phyloP scores from a whole-genome alignment of 2,329 filamentous ascomycete species.

The Colletotrichum sp. region DNA sequence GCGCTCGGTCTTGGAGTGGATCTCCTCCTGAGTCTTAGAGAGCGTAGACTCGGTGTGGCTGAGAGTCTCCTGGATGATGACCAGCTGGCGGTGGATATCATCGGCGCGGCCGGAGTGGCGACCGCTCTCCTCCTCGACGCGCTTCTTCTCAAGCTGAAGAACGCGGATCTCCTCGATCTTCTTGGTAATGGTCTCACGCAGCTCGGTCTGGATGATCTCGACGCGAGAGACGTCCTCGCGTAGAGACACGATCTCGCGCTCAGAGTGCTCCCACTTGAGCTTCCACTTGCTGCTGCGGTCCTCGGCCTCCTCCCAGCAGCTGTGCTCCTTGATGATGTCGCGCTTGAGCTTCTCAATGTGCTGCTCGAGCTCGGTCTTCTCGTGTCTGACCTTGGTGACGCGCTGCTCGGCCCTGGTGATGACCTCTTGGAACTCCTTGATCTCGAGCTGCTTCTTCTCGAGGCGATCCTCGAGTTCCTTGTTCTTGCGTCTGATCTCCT shows the following conservation, averaged over 20 bases:
- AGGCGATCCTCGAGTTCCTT: conserved; percentile 2
- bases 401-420: neutral
- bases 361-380: conserved; percentile 8
- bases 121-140: conserved; percentile 2
- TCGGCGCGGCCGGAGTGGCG: neutral
- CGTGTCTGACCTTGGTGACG: neutral
- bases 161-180: conserved; percentile 8
- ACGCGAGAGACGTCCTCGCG: conserved; percentile 10
- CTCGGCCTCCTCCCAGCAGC: conserved; percentile 3
- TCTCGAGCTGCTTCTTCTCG: conserved; percentile 5
- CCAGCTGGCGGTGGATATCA: conserved; percentile 9
- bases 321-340: neutral
- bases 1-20: conserved; percentile 2
- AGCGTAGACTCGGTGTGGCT: neutral
- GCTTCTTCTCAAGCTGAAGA: conserved; percentile 11
- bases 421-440: conserved; percentile 8
- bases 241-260: neutral
- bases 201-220: neutral
- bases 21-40: neutral
- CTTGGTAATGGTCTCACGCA: neutral
- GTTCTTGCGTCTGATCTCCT: conserved; percentile 10
- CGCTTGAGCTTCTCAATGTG: neutral
- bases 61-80: neutral
- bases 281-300: conserved; percentile 7
- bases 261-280: conserved; percentile 13